Percentiles rank a stretch among this genome's conserved stretches.
phyloP scores from a whole-genome alignment of 441 rosid genomes.

The Adansonia madagascariensis region DNA sequence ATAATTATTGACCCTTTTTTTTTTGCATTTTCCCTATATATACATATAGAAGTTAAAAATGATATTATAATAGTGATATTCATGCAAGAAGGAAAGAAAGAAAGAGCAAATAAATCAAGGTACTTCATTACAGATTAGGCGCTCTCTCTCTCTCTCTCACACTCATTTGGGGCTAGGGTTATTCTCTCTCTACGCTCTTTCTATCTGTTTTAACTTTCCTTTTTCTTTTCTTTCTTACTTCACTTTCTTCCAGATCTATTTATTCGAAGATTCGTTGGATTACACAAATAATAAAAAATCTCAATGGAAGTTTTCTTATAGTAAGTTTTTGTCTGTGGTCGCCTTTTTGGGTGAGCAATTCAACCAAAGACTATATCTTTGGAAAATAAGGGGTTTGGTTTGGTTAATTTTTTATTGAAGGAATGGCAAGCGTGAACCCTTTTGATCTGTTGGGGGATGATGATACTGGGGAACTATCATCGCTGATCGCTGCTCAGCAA shows the following conservation, averaged over 20 bases:
- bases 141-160: background rate
- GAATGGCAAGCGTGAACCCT: conserved; percentile 39
- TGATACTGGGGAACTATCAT: conserved; percentile 35
- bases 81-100: background rate
- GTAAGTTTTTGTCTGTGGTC: conserved; percentile 22
- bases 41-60: too few species aligned
- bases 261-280: background rate
- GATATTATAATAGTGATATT: too few species aligned
- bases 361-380: background rate
- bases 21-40: too few species aligned
- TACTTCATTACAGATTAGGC: background rate
- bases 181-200: conserved; percentile 6
- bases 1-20: too few species aligned
- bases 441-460: conserved; percentile 25
- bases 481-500: conserved; percentile 35
- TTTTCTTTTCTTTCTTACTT: background rate
- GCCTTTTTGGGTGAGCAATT: background rate
- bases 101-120: background rate
- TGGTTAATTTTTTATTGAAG: background rate
- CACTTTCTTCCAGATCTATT: conserved; percentile 35
- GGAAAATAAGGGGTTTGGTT: background rate
- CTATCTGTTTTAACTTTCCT: background rate
- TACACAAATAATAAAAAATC: background rate
- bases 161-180: conserved; percentile 48
- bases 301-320: conserved; percentile 36